Evolutionary conservation across 2,329 filamentous ascomycete species (phyloP), one percentile per base, ranked within the genome.

Genomic region (Aspergillus pseudoglaucus): DNA sequence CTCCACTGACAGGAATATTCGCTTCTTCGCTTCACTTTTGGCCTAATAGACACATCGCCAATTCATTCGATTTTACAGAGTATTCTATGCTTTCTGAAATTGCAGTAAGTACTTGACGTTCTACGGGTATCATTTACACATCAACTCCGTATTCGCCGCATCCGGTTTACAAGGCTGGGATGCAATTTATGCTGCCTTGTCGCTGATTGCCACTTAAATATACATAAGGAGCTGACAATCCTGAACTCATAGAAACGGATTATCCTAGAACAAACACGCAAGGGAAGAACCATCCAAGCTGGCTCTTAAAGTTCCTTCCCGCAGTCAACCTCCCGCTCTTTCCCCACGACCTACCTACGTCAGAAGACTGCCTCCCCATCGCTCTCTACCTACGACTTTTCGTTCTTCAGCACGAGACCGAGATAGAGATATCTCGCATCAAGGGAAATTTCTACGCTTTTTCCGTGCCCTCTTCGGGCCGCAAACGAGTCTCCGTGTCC

Each of bases 391-490:
- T 48, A 40, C 39, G 41, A 47, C 45, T 45, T 47, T 48, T 45
- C 51, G 45, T 44, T 49, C 47, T 44, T 51, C 45, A 37, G 51
- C 17, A 39, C 58, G 50, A 52, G 52, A 55, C 53, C 59, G 45
- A 48, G 30, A 48, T 30, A 22, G 35, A 17, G 17, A 39, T 15
- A n/a, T 4, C 7, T 39, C 18, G 18, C 15, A 27, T 18, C 44
- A 15, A 47, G 53, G 58, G n/a, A 59, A 59, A 39, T 51, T 68
- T 37, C 64, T 61, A 20, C 55, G 86, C 53, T 65, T 89, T 44
- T 79, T 84, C 57, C 59, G 60, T 32, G 46, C 58, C 14, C 83
- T 82, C 65, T 74, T 90, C 52, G 83, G 90, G 59, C 84, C 85
- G n/a, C 74, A 76, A 56, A 72, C 79, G 52, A 80, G 80, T 64